phyloP scores from a whole-genome alignment of 2,329 filamentous ascomycete genomes.

The Talaromyces islandicus region DNA sequence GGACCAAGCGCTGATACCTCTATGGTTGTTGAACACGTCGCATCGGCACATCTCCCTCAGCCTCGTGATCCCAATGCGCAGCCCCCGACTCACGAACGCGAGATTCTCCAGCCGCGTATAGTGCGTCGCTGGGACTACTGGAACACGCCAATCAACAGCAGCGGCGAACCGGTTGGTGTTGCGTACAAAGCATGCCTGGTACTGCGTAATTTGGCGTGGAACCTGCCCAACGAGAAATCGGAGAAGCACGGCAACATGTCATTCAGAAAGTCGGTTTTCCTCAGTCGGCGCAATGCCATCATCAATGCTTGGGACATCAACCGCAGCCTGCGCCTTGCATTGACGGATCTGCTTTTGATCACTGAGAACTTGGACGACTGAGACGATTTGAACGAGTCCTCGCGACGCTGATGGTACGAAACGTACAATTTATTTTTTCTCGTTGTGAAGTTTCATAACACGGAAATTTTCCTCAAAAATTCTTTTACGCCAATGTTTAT shows the following conservation, averaged over 20 bases:
- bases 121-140: conserved; percentile 35
- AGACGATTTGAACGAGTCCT: not conserved
- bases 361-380: conserved; percentile 15
- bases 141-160: conserved; percentile 38
- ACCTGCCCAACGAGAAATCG: conserved; percentile 30
- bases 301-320: conserved; percentile 36
- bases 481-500: not conserved
- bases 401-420: not conserved
- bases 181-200: conserved; percentile 44
- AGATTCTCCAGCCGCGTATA: conserved; percentile 34
- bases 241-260: conserved; percentile 16
- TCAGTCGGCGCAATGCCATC: conserved; percentile 33
- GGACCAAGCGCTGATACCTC: conserved; percentile 30
- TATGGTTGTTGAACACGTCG: conserved; percentile 36
- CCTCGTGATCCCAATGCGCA: conserved; percentile 27
- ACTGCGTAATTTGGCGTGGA: conserved; percentile 41
- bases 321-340: conserved; percentile 34
- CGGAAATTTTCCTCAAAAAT: not conserved
- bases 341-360: conserved; percentile 38
- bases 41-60: conserved; percentile 31
- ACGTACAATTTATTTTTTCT: not conserved
- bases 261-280: conserved; percentile 31
- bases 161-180: conserved; percentile 38
- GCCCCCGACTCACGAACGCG: conserved; percentile 29
- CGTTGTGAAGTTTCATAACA: too few species aligned